A percentile compares a stretch with the other conserved stretches of the same genome.
Evolutionary conservation across 2,329 filamentous ascomycete genomes (phyloP).

Genomic region (Capronia epimyces): DNA sequence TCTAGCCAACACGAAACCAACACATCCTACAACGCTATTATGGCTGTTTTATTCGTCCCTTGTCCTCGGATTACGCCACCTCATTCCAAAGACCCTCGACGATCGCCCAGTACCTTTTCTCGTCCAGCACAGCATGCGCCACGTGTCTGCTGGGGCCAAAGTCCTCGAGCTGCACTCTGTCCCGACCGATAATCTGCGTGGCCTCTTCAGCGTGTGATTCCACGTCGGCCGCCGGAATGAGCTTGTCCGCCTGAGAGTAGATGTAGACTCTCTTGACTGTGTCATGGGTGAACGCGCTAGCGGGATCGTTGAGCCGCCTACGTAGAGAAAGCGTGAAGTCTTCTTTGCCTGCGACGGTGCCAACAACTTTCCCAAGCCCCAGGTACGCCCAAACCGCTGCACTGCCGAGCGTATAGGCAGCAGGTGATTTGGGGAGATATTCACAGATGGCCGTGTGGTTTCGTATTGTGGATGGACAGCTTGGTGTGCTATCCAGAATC

Average conservation of each 20-base stretch:
- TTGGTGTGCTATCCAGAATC: constrained; percentile 39
- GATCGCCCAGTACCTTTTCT: constrained; percentile 48
- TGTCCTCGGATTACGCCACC: background rate
- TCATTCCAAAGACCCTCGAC: constrained; percentile 45
- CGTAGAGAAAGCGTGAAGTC: constrained; percentile 30
- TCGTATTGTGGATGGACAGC: constrained; percentile 7
- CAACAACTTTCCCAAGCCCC: constrained; percentile 38
- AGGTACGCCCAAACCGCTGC: constrained; percentile 36
- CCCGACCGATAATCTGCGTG: constrained; percentile 7
- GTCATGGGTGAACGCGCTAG: constrained; percentile 39
- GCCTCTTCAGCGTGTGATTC: constrained; percentile 47
- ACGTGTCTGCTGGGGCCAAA: constrained; percentile 50
- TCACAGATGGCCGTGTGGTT: constrained; percentile 17
- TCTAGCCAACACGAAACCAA: too few relatives aligned
- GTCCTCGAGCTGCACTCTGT: constrained; percentile 40
- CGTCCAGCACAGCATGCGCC: constrained; percentile 45
- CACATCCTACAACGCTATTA: too few relatives aligned
- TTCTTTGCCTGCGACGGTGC: constrained; percentile 26
- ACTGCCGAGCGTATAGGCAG: constrained; percentile 5
- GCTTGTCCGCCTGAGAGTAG: constrained; percentile 47
- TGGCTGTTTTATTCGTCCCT: too few relatives aligned
- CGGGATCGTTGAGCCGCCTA: constrained; percentile 33
- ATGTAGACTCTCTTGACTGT: constrained; percentile 48
- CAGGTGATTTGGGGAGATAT: constrained; percentile 14
- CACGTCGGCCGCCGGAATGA: constrained; percentile 47